Conservation (phyloP, 176 grass and related monocot species). For the Oryza brachyantha region DNA sequence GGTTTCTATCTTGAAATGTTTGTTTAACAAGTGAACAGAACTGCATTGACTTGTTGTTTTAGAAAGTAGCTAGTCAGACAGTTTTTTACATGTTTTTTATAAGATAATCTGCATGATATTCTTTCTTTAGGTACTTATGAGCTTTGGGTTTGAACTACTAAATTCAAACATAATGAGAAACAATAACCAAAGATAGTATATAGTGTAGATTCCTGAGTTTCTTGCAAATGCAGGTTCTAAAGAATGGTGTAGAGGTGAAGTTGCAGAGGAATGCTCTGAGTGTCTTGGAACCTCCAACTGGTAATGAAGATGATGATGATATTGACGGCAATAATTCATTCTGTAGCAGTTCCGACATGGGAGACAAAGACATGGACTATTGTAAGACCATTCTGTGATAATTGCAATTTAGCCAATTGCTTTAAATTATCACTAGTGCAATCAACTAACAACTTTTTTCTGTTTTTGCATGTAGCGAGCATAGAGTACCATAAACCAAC, state of each 20-base stretch:
- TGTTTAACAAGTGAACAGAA: background rate
- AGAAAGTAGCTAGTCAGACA: background rate
- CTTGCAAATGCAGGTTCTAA: conserved; percentile 51
- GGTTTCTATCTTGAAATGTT: background rate
- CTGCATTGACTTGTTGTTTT: background rate
- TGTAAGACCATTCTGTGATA: conserved; percentile 37
- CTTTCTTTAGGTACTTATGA: background rate
- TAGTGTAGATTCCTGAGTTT: background rate
- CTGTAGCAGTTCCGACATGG: conserved; percentile 70
- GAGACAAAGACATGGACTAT: conserved; percentile 63
- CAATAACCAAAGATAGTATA: background rate
- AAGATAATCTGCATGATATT: background rate
- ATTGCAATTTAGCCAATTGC: background rate
- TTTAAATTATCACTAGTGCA: background rate
- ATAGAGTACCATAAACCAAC: conserved; percentile 70
- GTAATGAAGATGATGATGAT: conserved; percentile 46
- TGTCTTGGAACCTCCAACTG: conserved; percentile 77
- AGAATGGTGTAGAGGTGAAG: conserved; percentile 89
- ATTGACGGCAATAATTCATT: conserved; percentile 56
- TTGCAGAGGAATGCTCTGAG: conserved; percentile 82
- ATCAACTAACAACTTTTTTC: background rate
- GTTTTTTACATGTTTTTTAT: background rate
- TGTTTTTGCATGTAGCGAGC: conserved; percentile 38
- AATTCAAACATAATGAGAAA: background rate
- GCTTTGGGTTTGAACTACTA: background rate